Conservation (phyloP, 495 filamentous ascomycete species). For the Lindgomyces ingoldianus region DNA sequence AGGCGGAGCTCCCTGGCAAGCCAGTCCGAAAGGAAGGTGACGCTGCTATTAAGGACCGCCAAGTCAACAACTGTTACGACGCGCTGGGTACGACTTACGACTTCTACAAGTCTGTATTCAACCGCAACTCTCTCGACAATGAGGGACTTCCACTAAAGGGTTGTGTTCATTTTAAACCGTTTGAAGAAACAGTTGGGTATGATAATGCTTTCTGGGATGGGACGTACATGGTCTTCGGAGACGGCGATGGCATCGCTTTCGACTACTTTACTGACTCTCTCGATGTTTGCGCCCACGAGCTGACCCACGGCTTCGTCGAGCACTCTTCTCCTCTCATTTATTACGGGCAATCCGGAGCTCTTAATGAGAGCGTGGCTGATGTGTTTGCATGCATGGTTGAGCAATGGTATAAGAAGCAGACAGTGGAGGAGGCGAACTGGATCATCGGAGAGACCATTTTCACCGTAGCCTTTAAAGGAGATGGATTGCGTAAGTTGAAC, state of each 20-base stretch:
- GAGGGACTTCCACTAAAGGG: slow-evolving; percentile 48
- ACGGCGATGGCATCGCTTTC: slow-evolving; percentile 48
- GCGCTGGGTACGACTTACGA: slow-evolving; percentile 22
- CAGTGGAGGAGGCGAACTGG: slow-evolving; percentile 52
- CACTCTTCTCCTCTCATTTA: slow-evolving; percentile 51
- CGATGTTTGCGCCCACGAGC: slow-evolving; percentile 56
- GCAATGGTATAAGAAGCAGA: slow-evolving; percentile 51
- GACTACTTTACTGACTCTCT: slow-evolving; percentile 49
- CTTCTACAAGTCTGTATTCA: slow-evolving; percentile 50
- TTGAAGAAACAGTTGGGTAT: slow-evolving; percentile 42
- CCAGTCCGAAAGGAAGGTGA: slow-evolving; percentile 10
- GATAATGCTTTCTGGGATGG: slow-evolving; percentile 50
- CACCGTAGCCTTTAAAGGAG: slow-evolving; percentile 48
- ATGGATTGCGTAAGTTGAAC: slow-evolving; percentile 53
- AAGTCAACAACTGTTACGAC: slow-evolving; percentile 23
- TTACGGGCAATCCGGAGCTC: slow-evolving; percentile 49
- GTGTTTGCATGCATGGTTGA: slow-evolving; percentile 57
- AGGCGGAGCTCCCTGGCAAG: slow-evolving; percentile 2
- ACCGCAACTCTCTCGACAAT: slow-evolving; percentile 52
- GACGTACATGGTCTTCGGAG: slow-evolving; percentile 52
- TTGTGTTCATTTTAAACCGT: slow-evolving; percentile 46
- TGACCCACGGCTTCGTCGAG: slow-evolving; percentile 55
- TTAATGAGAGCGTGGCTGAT: slow-evolving; percentile 57
- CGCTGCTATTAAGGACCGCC: background rate
- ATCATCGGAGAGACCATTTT: slow-evolving; percentile 54